Base-by-base conservation (phyloP, 2,329 filamentous ascomycete species). In the Macroventuria anomochaeta region DNA sequence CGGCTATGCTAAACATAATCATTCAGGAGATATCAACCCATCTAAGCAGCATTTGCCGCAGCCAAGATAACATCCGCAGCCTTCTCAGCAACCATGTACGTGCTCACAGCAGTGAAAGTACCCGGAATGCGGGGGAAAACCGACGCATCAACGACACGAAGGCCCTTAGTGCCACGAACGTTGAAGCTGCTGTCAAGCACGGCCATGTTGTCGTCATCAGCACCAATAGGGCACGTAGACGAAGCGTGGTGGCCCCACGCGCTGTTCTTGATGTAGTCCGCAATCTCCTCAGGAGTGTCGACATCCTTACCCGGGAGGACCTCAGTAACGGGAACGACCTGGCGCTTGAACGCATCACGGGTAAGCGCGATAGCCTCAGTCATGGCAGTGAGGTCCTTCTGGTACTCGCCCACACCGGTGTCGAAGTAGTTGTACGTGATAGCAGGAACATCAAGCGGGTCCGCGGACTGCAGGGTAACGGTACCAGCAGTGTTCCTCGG, bases 361-460 rank as follows among this genome's bases (percentile, higher is more conserved):
- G 81, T 78, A 2, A 85, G 4, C 80, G 79, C 3, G 2, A 72
- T 76, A 67, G 75, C 83, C 65, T 89, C 85, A 29, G 77, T 75
- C 29, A 87, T 65, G 1, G 85, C 83, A 41, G 76, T 67, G 12
- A 82, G 79, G 26, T 78, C 72, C 59, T 88, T 88, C 33, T 82
- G 74, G 80, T 2, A 86, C 62, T 88, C 85, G 0, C 82, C 81
- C 65, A 85, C 85, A 17, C 82, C 82, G 0, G 77, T 71, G 49
- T 74, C 70, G 57, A 75, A 75, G 66, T 71, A 74, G 68, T 74
- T 74, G 68, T 71, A 75, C 8, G 61, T 62, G 61, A 91, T 88
- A 7, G 81, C 70, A 0, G 88, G 88, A 3, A 79, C 76, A 47
- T 89, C 87, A 0, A 83, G 81, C 0, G 88, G 87, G 65, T 90